phyloP scores from a whole-genome alignment of 2,329 filamentous ascomycete species.

The Acarospora socialis region DNA sequence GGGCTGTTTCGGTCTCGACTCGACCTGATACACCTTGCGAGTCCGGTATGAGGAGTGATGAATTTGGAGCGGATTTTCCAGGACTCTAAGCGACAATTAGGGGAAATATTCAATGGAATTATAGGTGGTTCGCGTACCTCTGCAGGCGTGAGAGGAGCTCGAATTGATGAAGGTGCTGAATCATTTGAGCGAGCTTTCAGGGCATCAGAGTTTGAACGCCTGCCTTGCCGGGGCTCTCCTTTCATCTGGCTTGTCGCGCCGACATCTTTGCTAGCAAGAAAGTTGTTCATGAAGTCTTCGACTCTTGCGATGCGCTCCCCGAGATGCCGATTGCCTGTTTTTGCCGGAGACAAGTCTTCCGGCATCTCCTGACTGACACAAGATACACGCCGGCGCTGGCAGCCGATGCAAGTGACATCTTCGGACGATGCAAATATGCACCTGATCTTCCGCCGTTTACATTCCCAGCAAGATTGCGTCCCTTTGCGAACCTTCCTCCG shows the following conservation, averaged over 20 bases:
- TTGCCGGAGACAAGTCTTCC: conserved; percentile 9
- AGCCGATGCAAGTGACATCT: conserved; percentile 17
- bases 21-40: not conserved
- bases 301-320: conserved; percentile 11
- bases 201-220: too few species aligned
- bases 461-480: conserved; percentile 22
- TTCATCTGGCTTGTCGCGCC: too few species aligned
- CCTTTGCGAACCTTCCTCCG: conserved; percentile 23
- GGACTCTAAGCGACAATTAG: too few species aligned
- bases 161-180: too few species aligned
- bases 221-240: too few species aligned
- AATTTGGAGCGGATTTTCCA: too few species aligned
- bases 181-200: too few species aligned
- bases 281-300: conserved; percentile 11
- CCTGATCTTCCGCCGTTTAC: conserved; percentile 22
- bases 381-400: conserved; percentile 16
- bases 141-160: too few species aligned
- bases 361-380: conserved; percentile 17
- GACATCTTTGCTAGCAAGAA: conserved; percentile 5
- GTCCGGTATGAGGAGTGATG: too few species aligned
- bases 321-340: conserved; percentile 9
- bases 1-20: conserved; percentile 1
- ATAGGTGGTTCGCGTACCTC: too few species aligned
- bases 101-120: too few species aligned
- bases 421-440: conserved; percentile 18